Evolutionary conservation across 305 asterid species (phyloP).

Genomic region (Fraxinus angustifolia): DNA sequence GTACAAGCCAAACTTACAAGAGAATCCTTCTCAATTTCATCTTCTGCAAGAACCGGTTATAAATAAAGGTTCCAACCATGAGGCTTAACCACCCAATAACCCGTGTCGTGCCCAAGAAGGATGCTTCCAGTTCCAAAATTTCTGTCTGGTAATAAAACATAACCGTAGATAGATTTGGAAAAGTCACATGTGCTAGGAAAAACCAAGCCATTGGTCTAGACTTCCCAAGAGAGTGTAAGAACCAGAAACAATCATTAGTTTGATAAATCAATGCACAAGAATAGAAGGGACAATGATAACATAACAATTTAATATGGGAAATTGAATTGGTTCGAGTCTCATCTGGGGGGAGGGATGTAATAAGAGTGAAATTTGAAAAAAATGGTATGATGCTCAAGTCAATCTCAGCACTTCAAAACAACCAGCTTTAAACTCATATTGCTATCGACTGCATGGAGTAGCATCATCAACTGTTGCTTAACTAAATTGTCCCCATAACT

Average conservation of each 20-base stretch:
- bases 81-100: constrained; percentile 90
- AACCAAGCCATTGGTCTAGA: constrained; percentile 95
- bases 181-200: constrained; percentile 80
- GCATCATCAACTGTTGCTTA: not conserved
- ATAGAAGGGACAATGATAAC: not conserved
- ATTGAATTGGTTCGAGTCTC: not conserved
- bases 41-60: constrained; percentile 74
- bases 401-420: not conserved
- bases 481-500: not conserved
- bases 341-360: not conserved
- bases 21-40: constrained; percentile 73
- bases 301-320: not conserved
- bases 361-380: not conserved
- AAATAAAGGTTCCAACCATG: constrained; percentile 79
- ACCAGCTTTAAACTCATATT: not conserved
- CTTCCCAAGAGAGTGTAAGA: constrained; percentile 27
- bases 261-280: constrained; percentile 11
- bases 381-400: not conserved
- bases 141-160: constrained; percentile 97
- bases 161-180: constrained; percentile 78
- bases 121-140: constrained; percentile 70
- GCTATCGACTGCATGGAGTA: not conserved
- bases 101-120: constrained; percentile 89
- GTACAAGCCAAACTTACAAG: constrained; percentile 51
- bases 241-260: constrained; percentile 23